Evolutionary conservation across 2,329 filamentous ascomycete species (phyloP).

Genomic region (Xylariales sp.): DNA sequence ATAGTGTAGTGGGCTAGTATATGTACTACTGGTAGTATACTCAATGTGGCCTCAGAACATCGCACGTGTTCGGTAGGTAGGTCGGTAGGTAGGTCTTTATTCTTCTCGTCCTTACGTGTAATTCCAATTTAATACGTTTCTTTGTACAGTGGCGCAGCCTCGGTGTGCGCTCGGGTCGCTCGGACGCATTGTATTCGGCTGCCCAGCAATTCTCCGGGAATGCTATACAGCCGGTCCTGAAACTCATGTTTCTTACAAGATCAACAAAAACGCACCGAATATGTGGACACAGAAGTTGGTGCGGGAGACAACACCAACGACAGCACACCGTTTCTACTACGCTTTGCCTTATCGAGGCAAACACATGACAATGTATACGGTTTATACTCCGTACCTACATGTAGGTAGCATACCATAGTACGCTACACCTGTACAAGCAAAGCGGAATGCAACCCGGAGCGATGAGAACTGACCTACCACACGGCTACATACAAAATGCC

Average conservation of each 20-base stretch:
- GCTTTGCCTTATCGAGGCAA: constrained; percentile 16
- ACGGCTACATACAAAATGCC: neutral
- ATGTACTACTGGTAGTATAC: too few relatives aligned
- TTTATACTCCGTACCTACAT: neutral
- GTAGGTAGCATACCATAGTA: neutral
- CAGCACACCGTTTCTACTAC: constrained; percentile 28
- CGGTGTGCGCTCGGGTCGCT: constrained; percentile 33
- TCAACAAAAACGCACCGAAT: constrained; percentile 18
- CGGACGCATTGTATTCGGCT: constrained; percentile 19
- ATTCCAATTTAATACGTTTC: constrained; percentile 16
- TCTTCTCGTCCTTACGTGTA: neutral
- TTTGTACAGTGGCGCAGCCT: constrained; percentile 28
- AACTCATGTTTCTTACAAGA: neutral
- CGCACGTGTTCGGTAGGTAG: neutral
- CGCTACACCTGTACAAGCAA: neutral
- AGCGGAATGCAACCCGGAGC: constrained; percentile 14
- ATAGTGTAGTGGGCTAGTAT: too few relatives aligned
- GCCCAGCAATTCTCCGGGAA: constrained; percentile 6
- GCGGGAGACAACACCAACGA: constrained; percentile 17
- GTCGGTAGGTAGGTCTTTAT: neutral
- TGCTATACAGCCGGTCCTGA: constrained; percentile 1
- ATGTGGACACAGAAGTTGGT: constrained; percentile 20
- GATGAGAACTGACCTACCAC: constrained; percentile 10
- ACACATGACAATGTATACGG: neutral
- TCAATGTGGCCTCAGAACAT: too few relatives aligned